Evolutionary conservation across 352 stramenopile species (phyloP).

Genomic region (Pythium folliculosum): DNA sequence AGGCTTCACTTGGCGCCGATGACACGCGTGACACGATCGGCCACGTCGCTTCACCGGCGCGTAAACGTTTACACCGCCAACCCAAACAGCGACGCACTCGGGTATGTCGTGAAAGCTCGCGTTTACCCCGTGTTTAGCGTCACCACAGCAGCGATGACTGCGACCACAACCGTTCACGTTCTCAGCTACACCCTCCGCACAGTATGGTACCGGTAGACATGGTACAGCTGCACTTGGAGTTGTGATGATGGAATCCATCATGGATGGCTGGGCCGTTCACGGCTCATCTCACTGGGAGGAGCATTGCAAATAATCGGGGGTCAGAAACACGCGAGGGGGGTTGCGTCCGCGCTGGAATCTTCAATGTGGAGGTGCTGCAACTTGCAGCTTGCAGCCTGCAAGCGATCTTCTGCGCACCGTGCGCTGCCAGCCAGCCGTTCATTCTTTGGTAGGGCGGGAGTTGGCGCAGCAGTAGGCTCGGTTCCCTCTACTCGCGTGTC

Average conservation of each 20-base stretch:
- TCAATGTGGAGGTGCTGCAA: not conserved
- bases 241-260: no score
- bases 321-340: not conserved
- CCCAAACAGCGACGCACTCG: no score
- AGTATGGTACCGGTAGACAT: not conserved
- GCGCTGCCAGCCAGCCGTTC: not conserved
- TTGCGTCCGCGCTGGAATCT: not conserved
- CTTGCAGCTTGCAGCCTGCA: no score
- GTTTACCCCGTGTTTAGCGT: no score
- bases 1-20: not conserved
- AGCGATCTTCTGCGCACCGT: not conserved
- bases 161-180: not conserved
- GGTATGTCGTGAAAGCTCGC: no score
- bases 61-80: not conserved
- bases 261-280: no score
- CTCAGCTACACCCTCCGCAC: not conserved
- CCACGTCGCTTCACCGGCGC: not conserved
- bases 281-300: not conserved
- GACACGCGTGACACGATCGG: not conserved
- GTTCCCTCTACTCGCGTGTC: not conserved
- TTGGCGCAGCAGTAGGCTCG: no score
- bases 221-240: no score
- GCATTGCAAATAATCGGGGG: not conserved
- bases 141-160: not conserved
- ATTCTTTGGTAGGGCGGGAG: not conserved